phyloP scores from a whole-genome alignment of 768 basidiomycete genomes.

The Agaricus subrufescens region DNA sequence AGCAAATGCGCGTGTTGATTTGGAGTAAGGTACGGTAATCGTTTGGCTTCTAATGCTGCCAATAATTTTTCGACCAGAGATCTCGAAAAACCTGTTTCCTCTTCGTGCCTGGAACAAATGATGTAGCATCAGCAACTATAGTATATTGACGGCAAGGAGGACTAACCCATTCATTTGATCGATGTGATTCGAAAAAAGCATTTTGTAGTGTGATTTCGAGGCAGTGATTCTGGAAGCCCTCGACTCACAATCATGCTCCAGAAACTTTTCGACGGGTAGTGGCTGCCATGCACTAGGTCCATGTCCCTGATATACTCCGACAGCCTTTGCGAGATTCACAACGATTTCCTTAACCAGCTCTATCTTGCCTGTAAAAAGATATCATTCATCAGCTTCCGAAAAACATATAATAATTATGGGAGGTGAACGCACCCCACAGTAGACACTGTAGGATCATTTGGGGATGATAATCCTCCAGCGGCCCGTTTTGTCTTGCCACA shows the following conservation, averaged over 20 bases:
- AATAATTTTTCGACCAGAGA: constrained; percentile 57
- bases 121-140: background rate
- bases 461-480: constrained; percentile 88
- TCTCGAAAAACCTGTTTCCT: constrained; percentile 54
- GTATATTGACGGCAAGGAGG: background rate
- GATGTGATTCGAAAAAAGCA: constrained; percentile 48
- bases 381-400: background rate
- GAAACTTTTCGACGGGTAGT: constrained; percentile 55
- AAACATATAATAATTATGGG: background rate
- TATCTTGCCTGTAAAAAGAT: constrained; percentile 57
- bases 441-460: constrained; percentile 90
- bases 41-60: constrained; percentile 53
- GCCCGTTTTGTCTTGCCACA: constrained; percentile 80
- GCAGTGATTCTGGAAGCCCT: constrained; percentile 11
- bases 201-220: constrained; percentile 38
- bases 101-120: constrained; percentile 34
- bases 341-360: constrained; percentile 84
- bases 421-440: constrained; percentile 68
- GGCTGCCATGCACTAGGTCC: constrained; percentile 35
- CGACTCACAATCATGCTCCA: constrained; percentile 29
- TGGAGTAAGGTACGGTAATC: constrained; percentile 65
- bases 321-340: constrained; percentile 50
- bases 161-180: constrained; percentile 40
- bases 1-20: constrained; percentile 83
- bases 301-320: constrained; percentile 18